Evolutionary conservation across 208 protist genomes (phyloP), one percentile per base, ranked within the genome.

Genomic region (Acanthamoeba pearcei): DNA sequence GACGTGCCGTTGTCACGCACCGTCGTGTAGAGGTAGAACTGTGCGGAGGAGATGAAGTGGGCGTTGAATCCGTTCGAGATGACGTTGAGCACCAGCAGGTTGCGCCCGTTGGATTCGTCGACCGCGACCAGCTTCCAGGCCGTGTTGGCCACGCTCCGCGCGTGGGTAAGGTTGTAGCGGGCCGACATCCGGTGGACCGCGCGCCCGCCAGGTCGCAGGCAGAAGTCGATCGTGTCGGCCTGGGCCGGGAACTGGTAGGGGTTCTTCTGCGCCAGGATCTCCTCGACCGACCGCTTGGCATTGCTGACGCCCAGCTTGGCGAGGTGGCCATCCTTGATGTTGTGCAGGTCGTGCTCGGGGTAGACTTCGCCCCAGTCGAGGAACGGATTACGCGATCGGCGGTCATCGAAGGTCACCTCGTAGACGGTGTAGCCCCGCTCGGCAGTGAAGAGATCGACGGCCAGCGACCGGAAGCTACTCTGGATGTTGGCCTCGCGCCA

Each of bases 41-140:
- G 76, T 42, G 29, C 29, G 8, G 76, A 83, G 35, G 76, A 15
- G 24, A 83, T 19, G 42, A n/a, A 83, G 76, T 83, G 76, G 4
- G 24, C 76, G 76, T 42, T 27, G 5, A 19, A 19, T 13, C 42
- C 29, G 5, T 24, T 46, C 76, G 76, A 32, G 38, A 83, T 27
- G 24, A 83, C 46, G 76, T 83, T 46, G 22, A 83, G 76, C 76
- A 83, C 76, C 17, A 83, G 46, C 19, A 83, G 13, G 46, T 83
- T 53, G 24, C 46, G 22, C 17, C 46, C 42, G 19, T 49, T 82
- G 72, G 27, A 17, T 13, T 32, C 66, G 29, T 74, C 66, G 29
- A 83, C 22, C 19, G 76, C 76, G 15, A 55, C 42, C 35, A 83
- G 19, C 76, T 42, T 42, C 76, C 76, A 83, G 5, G 22, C 46